Base-by-base conservation (phyloP, 176 grass and related monocot genomes). In the Oryza coarctata region DNA sequence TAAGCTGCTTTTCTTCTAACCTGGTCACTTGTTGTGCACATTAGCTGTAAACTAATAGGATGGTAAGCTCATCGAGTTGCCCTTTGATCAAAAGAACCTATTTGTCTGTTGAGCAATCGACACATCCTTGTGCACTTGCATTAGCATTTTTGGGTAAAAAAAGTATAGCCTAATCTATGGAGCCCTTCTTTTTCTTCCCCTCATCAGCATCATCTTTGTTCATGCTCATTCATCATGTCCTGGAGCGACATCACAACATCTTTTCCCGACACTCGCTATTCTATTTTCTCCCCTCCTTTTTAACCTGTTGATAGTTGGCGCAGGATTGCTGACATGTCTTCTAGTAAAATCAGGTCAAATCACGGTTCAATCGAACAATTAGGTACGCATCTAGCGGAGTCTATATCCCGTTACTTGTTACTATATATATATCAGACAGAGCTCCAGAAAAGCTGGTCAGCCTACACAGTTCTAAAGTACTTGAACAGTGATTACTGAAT, bases 61-160 rank as follows among this genome's bases (percentile, higher is more conserved):
- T 73, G 73, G 9, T 28, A 44, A 58, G 7, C 44, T 65, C 83
- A 68, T 86, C 67, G 34, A 86, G 88, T 82, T 38, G 44, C 60
- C 66, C 79, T 65, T 89, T 82, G 73, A 86, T 88, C 81, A 29
- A 60, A 36, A 34, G 25, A 44, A 20, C 62, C 63, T 32, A 12
- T n/a, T 20, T 90, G 83, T 86, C 79, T 90, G 68, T 90, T 65
- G 18, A 86, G 79, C 79, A 69, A 38, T 86, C 79, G 83, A 79
- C 88, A 83, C 88, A 83, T 90, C 79, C 75, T 74, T 58, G 68
- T 82, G 88, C 88, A 90, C 83, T 90, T 8, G 83, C 88, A 2
- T 38, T 83, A 9, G 9, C 15, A 22, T 78, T 74, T 86, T 78
- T 78, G 68, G 79, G 79, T 74, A 68, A 68, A 55, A 55, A 88